A percentile compares a stretch with the other conserved stretches of the same genome.
Conservation (phyloP, 371 early-diverging fungal genomes). For the Rhizopus stolonifer region DNA sequence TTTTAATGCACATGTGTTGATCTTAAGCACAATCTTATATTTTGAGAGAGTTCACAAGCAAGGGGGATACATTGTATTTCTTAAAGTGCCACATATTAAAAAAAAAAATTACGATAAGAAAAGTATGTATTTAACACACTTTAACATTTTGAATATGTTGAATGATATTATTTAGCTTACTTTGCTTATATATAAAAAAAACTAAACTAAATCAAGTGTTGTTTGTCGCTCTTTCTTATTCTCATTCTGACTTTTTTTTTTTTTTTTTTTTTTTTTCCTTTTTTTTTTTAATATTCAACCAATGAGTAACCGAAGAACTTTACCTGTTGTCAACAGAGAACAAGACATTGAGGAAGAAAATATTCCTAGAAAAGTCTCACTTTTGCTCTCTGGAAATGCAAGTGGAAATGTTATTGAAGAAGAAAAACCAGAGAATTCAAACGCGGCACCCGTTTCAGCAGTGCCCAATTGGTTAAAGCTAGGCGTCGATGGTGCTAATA, state of each 20-base stretch:
- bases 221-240: neutral
- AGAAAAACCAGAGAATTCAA: neutral
- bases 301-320: conserved; percentile 9
- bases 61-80: no score
- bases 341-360: conserved; percentile 17
- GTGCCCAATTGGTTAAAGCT: conserved; percentile 20
- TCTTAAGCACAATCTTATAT: no score
- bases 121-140: no score
- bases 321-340: conserved; percentile 28
- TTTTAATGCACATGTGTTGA: no score
- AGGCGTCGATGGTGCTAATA: neutral
- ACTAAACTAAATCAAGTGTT: neutral
- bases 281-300: neutral
- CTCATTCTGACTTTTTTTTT: neutral
- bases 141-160: no score
- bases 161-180: no score
- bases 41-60: no score
- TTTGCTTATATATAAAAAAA: no score
- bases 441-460: neutral
- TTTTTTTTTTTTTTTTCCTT: conserved; percentile 5
- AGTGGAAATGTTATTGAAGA: neutral
- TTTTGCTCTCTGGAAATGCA: conserved; percentile 12
- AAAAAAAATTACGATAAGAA: no score
- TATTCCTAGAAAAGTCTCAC: conserved; percentile 18
- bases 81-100: no score